A percentile compares a stretch with the other conserved stretches of the same genome.
Conservation (phyloP, 78 protist genomes). For the Bodo saltans region DNA sequence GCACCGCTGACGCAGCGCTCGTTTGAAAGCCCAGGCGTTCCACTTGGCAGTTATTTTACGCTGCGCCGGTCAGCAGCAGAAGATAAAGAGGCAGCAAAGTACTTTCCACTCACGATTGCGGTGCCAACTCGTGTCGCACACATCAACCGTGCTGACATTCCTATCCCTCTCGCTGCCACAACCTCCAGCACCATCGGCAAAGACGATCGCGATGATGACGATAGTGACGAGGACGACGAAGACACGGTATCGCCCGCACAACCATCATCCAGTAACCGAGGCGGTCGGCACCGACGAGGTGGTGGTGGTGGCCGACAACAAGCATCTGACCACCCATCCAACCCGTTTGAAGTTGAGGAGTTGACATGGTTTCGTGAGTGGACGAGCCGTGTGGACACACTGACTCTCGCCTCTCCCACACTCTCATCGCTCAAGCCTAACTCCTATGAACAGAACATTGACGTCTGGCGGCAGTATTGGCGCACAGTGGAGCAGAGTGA, state of each 20-base stretch:
- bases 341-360: neutral
- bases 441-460: slow-evolving; percentile 80
- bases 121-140: neutral
- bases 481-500: slow-evolving; percentile 67
- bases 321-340: neutral
- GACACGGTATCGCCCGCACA: no score
- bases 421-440: slow-evolving; percentile 49
- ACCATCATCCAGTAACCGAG: neutral
- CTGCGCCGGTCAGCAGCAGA: neutral
- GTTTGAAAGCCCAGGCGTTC: neutral
- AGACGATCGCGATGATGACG: neutral
- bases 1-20: neutral
- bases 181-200: neutral
- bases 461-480: slow-evolving; percentile 87
- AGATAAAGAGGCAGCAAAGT: neutral
- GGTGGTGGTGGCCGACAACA: neutral
- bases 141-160: neutral
- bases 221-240: no score
- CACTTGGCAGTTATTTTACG: neutral
- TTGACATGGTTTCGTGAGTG: neutral
- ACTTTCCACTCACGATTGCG: neutral
- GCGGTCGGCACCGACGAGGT: neutral
- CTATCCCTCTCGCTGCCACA: neutral
- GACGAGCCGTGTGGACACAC: neutral
- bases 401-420: neutral